Evolutionary conservation across 257 asterid species (phyloP), one percentile per base, ranked within the genome.

Genomic region (Solanum rostratum): DNA sequence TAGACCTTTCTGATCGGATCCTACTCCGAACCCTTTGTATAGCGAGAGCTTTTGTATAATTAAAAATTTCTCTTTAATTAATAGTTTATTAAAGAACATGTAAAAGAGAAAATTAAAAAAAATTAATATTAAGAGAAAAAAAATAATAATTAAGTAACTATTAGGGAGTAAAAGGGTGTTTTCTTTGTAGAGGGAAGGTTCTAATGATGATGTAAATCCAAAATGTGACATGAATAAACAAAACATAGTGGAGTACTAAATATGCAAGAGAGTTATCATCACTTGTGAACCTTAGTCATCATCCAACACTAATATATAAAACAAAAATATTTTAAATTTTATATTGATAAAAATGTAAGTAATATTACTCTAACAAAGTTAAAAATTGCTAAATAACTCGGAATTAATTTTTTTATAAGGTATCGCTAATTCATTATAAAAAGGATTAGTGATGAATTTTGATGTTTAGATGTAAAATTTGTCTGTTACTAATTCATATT

Each of bases 281-380:
- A 13, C 39, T 57, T 76, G 22, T 45, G 79, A 81, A 79, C 82
- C 55, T 74, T 74, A 15, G 81, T 45, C 53, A 66, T 49, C 66
- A 70, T 54, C 37, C 55, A 76, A 86, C 20, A 86, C 20, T 43
- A 65, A 66, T 78, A 80, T 85, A 71, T 37, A 86, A 55, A 49
- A 81, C 71, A 82, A 80, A 45, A 83, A 14, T 1, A 43, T 30
- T 85, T 14, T 49, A 83, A 69, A 18, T 69, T 69, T 18, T 37
- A 39, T 8, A 18, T 9, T 10, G 22, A 29, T 15, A 66, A 33
- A 33, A 33, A 30, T 33, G 74, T 66, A 30, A 68, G 14, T 68
- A 68, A 68, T 33, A 30, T 16, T 66, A 30, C 7, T 13, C 74
- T 30, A 63, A 10, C 41, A 30, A 65, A 29, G 2, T 29, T 63